These are phyloP conservation scores for Bondarzewia mesenterica DNA, from an alignment of 1,284 basidiomycete species.

Conservation along the genomic window DNA sequence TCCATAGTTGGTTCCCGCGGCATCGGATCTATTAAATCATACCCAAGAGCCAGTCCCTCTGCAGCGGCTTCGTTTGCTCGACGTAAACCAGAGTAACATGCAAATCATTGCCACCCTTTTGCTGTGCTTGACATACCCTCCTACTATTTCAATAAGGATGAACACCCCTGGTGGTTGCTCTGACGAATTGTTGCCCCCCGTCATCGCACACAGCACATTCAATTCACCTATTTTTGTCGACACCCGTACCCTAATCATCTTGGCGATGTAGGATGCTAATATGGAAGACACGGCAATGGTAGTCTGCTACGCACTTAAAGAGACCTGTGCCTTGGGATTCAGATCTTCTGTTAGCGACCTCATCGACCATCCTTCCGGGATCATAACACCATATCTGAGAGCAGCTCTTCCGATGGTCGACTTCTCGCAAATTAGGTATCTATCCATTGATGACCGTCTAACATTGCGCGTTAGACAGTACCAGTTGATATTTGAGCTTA, in stretches of 20 bases:
- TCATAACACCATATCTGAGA: not conserved
- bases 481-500: not conserved
- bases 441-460: not conserved
- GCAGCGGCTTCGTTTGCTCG: not conserved
- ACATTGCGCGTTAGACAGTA: not conserved
- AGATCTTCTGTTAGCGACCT: not conserved
- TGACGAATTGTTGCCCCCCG: not conserved
- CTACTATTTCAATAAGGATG: not conserved
- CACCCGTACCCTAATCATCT: not conserved
- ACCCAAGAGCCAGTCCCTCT: not conserved
- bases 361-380: not conserved
- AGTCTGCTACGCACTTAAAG: not conserved
- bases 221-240: not conserved
- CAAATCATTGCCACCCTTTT: not conserved
- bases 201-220: not conserved
- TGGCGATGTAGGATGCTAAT: too few species aligned
- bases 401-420: not conserved
- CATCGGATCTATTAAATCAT: not conserved
- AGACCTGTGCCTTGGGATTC: not conserved
- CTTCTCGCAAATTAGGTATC: not conserved
- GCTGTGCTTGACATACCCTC: not conserved
- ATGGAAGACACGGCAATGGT: not conserved
- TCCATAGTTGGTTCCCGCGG: not conserved
- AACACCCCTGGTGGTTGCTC: not conserved
- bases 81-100: not conserved